Conservation (phyloP, 1,139 yeast species). For the Taiozyma sp. region DNA sequence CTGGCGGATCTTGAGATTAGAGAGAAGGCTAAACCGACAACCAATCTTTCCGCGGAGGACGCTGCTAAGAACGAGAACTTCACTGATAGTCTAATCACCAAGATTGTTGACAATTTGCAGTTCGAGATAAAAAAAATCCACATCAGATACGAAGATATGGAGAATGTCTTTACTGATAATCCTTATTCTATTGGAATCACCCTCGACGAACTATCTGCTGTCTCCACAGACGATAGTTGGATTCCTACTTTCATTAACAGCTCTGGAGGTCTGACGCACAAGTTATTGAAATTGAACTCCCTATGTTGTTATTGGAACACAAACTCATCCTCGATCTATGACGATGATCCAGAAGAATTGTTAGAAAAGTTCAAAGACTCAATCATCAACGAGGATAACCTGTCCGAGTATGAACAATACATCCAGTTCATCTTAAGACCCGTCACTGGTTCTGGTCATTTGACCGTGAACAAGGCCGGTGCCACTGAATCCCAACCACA, state of each 20-base stretch:
- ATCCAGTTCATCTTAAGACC: conserved; percentile 78
- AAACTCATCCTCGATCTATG: conserved; percentile 45
- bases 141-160: conserved; percentile 81
- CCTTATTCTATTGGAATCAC: conserved; percentile 87
- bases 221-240: conserved; percentile 87
- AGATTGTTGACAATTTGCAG: conserved; percentile 89
- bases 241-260: conserved; percentile 78
- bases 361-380: conserved; percentile 38
- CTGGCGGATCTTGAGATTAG: conserved; percentile 65
- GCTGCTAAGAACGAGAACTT: conserved; percentile 65
- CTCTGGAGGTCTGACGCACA: conserved; percentile 64
- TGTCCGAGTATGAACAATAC: conserved; percentile 23
- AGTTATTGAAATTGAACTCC: conserved; percentile 70
- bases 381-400: conserved; percentile 30
- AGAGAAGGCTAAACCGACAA: conserved; percentile 37
- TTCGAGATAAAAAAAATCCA: conserved; percentile 92
- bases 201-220: conserved; percentile 83
- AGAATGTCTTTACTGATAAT: conserved; percentile 49
- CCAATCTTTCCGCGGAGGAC: conserved; percentile 38
- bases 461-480: conserved; percentile 76
- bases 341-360: conserved; percentile 40
- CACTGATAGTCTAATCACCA: conserved; percentile 82
- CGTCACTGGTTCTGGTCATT: conserved; percentile 82
- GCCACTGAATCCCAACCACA: conserved; percentile 70
- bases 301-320: conserved; percentile 88